Evolutionary conservation across 2,329 filamentous ascomycete genomes (phyloP).

Genomic region (Sporothrix globosa): DNA sequence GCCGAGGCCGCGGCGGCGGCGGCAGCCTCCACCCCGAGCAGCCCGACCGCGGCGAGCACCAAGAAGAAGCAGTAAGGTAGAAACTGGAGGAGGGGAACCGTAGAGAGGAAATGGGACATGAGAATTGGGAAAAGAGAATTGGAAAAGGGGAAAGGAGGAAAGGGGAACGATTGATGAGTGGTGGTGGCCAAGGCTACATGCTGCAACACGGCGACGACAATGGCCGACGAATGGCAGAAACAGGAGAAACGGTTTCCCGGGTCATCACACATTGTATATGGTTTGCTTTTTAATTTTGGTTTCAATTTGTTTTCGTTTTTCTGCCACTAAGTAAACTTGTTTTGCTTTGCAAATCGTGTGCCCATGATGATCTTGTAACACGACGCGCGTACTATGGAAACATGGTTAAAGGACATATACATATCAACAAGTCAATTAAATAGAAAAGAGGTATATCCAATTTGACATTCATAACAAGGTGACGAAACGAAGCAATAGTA

Average conservation of each 20-base stretch:
- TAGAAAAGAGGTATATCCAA: too few species aligned
- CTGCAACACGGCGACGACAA: background rate
- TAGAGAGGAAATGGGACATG: too few species aligned
- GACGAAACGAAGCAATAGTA: background rate
- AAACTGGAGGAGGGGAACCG: too few species aligned
- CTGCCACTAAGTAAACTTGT: background rate
- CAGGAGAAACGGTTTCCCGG: background rate
- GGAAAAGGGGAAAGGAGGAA: background rate
- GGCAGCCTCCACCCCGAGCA: slow-evolving; percentile 32
- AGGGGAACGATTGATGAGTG: too few species aligned
- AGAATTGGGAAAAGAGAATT: too few species aligned
- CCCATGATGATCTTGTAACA: background rate
- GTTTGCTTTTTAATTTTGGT: background rate
- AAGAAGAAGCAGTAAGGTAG: slow-evolving; percentile 38
- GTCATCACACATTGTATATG: slow-evolving; percentile 5
- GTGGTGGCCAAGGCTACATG: background rate
- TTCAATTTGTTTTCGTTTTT: background rate
- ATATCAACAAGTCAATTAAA: background rate
- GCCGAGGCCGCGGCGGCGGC: slow-evolving; percentile 38
- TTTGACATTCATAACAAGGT: background rate
- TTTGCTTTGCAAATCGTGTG: background rate
- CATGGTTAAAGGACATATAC: background rate
- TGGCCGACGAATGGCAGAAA: background rate
- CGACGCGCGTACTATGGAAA: background rate
- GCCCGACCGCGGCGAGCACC: slow-evolving; percentile 29